These are phyloP conservation scores for Sphaerulina vaccinii DNA, from an alignment of 2,329 filamentous ascomycete genomes.

Conservation along the genomic window DNA sequence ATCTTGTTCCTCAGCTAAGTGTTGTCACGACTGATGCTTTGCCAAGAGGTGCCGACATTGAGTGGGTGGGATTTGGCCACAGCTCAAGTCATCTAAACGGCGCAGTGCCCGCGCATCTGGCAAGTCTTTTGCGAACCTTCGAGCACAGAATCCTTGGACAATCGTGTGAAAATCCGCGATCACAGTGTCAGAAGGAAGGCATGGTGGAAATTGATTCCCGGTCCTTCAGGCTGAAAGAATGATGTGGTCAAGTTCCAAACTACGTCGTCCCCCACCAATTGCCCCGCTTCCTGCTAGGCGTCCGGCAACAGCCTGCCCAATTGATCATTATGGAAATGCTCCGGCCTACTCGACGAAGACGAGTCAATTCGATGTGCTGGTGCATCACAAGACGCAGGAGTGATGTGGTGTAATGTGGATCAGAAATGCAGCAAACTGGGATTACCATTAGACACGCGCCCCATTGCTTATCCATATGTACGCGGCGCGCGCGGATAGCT, in stretches of 20 bases:
- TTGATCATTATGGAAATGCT: neutral
- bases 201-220: neutral
- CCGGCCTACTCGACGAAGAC: neutral
- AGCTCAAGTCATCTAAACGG: neutral
- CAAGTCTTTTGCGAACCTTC: constrained; percentile 23
- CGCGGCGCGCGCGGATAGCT: too few relatives aligned
- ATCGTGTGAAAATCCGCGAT: neutral
- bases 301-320: neutral
- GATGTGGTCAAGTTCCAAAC: neutral
- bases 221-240: too few relatives aligned
- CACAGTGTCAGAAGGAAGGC: neutral
- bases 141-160: constrained; percentile 13
- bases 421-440: neutral
- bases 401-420: neutral
- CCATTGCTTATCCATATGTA: too few relatives aligned
- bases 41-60: constrained; percentile 70
- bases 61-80: constrained; percentile 60
- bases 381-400: neutral
- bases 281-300: neutral
- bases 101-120: constrained; percentile 20
- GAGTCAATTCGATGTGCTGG: neutral
- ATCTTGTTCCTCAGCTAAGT: constrained; percentile 63
- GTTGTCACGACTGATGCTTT: constrained; percentile 73
- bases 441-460: too few relatives aligned
- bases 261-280: too few relatives aligned